These are phyloP conservation scores for Metarhizium anisopliae DNA, from an alignment of 2,329 filamentous ascomycete genomes.

Conservation along the genomic window DNA sequence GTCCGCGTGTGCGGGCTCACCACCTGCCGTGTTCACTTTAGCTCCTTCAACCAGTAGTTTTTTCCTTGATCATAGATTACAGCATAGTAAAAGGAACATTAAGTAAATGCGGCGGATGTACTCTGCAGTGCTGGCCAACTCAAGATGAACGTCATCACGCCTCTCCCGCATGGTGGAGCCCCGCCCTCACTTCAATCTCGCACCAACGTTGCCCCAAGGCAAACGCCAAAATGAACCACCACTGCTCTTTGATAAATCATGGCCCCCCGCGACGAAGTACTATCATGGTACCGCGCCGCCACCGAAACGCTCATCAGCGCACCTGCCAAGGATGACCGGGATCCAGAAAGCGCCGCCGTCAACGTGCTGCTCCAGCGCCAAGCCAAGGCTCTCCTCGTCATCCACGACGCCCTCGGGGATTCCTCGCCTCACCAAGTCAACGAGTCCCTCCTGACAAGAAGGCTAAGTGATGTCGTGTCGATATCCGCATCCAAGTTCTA, in stretches of 20 bases:
- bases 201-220: not conserved
- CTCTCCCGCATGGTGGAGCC: not conserved
- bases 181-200: not conserved
- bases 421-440: constrained; percentile 1
- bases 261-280: constrained; percentile 10
- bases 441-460: constrained; percentile 23
- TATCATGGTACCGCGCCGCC: constrained; percentile 17
- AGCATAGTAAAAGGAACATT: too few relatives aligned
- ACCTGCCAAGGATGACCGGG: not conserved
- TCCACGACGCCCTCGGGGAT: constrained; percentile 10
- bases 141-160: too few relatives aligned
- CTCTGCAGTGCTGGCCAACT: too few relatives aligned
- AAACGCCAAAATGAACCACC: not conserved
- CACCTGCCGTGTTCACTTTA: too few relatives aligned
- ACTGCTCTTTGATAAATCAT: not conserved
- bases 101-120: too few relatives aligned
- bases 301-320: constrained; percentile 10
- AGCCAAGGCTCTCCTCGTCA: constrained; percentile 14
- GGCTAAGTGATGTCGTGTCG: constrained; percentile 47
- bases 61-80: too few relatives aligned
- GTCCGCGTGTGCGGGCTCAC: too few relatives aligned
- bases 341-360: constrained; percentile 12
- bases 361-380: constrained; percentile 20
- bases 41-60: too few relatives aligned
- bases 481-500: constrained; percentile 61